These are phyloP conservation scores for Hanseniaspora guilliermondii DNA, from an alignment of 805 yeast species.

Conservation along the genomic window DNA sequence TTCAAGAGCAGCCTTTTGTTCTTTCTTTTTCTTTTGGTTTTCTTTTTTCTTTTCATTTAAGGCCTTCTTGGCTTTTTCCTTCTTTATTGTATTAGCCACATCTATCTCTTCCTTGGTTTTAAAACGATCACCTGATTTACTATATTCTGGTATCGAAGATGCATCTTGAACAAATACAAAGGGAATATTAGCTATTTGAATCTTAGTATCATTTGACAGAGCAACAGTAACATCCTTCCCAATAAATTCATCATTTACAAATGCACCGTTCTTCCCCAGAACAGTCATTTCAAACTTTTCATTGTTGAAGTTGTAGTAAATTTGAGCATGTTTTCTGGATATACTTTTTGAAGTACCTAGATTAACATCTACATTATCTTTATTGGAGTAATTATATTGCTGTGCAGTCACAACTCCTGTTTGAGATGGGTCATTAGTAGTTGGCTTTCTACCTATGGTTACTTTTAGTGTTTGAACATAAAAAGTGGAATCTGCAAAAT, in stretches of 20 bases:
- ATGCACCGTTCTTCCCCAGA: constrained; percentile 91
- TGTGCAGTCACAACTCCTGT: constrained; percentile 13
- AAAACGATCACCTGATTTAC: constrained; percentile 5
- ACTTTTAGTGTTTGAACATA: constrained; percentile 95
- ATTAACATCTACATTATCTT: constrained; percentile 77
- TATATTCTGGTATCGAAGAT: constrained; percentile 25
- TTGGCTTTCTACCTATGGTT: constrained; percentile 63
- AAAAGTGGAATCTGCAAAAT: constrained; percentile 84
- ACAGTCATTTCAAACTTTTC: constrained; percentile 87
- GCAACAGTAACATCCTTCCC: constrained; percentile 90
- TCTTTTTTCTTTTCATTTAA: constrained; percentile 8
- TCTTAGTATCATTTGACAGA: constrained; percentile 61
- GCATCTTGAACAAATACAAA: constrained; percentile 80
- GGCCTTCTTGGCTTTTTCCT: constrained; percentile 10
- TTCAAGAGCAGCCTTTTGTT: constrained; percentile 12
- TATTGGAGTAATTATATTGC: constrained; percentile 6
- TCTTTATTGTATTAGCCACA: constrained; percentile 12
- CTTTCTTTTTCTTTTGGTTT: constrained; percentile 9
- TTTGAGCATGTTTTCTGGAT: constrained; percentile 87
- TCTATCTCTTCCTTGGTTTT: constrained; percentile 14
- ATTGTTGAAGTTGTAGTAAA: constrained; percentile 90
- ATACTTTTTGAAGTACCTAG: constrained; percentile 86
- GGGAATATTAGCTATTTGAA: constrained; percentile 87
- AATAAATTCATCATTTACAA: constrained; percentile 80
- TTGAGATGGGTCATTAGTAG: constrained; percentile 8